A percentile compares a stretch with the other conserved stretches of the same genome.
Evolutionary conservation across 306 rosid genomes (phyloP).

Genomic region (Boehmeria nivea): DNA sequence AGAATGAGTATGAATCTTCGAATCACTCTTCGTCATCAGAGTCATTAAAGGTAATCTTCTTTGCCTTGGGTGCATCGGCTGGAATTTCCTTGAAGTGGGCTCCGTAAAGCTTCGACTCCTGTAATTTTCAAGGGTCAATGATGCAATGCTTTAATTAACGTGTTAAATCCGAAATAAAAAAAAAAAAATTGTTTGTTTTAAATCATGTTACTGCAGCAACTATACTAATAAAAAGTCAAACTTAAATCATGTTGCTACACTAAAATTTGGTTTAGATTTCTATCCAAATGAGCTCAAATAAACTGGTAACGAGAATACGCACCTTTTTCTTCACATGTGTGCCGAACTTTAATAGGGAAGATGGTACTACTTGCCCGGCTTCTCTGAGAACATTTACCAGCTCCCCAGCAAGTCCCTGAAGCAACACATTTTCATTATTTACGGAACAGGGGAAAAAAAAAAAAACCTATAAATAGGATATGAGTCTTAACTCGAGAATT

Average conservation of each 20-base stretch:
- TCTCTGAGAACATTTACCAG: constrained; percentile 92
- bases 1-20: constrained; percentile 10
- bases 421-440: background rate
- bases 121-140: no score
- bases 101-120: constrained; percentile 96
- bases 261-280: no score
- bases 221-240: no score
- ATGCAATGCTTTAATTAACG: no score
- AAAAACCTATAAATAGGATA: background rate
- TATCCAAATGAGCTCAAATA: no score
- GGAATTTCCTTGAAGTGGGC: constrained; percentile 90
- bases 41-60: constrained; percentile 65
- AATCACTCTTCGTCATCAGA: constrained; percentile 72
- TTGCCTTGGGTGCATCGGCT: constrained; percentile 66
- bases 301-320: background rate
- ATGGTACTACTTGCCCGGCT: constrained; percentile 80
- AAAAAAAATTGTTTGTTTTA: no score
- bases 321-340: constrained; percentile 97
- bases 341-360: constrained; percentile 69
- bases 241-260: no score
- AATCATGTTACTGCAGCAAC: no score
- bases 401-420: constrained; percentile 97
- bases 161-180: no score
- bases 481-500: no score
- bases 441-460: no score